These are phyloP conservation scores for Castanea sativa DNA, from an alignment of 306 rosid genomes.

Conservation along the genomic window DNA sequence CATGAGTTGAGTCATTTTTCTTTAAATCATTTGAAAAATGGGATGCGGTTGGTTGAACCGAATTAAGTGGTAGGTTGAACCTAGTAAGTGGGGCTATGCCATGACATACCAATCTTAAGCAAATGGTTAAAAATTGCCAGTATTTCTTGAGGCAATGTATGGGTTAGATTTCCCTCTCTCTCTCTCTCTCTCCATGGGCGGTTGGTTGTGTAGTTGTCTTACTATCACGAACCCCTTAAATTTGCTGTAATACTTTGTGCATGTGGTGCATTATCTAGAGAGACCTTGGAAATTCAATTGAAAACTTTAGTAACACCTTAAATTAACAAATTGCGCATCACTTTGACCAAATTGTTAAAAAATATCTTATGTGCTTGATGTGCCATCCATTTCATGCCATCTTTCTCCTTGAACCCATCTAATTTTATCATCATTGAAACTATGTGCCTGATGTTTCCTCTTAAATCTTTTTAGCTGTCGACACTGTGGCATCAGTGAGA, in stretches of 20 bases:
- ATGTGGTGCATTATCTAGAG: background rate
- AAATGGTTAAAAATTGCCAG: background rate
- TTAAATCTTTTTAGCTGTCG: conserved; percentile 48
- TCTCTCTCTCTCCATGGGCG: background rate
- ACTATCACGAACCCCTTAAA: background rate
- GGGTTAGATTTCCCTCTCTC: background rate
- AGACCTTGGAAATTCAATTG: background rate
- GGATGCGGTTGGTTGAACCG: background rate
- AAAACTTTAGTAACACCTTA: background rate
- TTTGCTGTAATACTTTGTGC: background rate
- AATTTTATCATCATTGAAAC: background rate
- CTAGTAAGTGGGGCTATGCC: background rate
- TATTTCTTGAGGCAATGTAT: background rate
- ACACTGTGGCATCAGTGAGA: conserved; percentile 74
- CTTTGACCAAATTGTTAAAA: background rate
- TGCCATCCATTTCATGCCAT: background rate
- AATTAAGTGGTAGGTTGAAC: background rate
- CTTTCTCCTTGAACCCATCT: conserved; percentile 7
- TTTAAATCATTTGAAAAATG: background rate
- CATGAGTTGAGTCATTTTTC: background rate
- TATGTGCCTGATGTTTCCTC: conserved; percentile 1
- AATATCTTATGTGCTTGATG: background rate
- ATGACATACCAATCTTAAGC: background rate
- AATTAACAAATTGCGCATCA: background rate
- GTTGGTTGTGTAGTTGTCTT: background rate